A percentile compares a stretch with the other conserved stretches of the same genome.
Evolutionary conservation across 1,284 basidiomycete genomes (phyloP).

Genomic region (Ustilago tritici): DNA sequence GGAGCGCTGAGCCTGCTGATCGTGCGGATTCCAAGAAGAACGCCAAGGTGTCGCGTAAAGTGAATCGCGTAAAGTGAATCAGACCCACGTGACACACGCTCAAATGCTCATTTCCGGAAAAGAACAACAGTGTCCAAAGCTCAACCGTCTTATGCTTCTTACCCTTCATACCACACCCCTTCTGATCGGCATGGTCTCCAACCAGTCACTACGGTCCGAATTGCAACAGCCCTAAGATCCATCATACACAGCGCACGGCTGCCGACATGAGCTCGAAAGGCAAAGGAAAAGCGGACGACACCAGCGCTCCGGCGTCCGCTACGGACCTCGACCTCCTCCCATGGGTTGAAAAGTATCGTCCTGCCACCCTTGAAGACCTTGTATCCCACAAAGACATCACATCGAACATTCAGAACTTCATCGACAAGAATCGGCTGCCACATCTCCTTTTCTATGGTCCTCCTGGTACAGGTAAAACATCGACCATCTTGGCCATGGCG

Average conservation of each 20-base stretch:
- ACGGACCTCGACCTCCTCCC: conserved; percentile 43
- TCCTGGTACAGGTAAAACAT: conserved; percentile 96
- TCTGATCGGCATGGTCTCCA: neutral
- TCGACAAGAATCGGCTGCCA: conserved; percentile 91
- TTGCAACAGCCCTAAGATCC: too few relatives aligned
- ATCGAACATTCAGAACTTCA: conserved; percentile 77
- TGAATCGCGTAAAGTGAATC: conserved; percentile 39
- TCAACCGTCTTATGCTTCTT: conserved; percentile 8
- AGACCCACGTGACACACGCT: conserved; percentile 6
- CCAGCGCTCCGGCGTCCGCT: conserved; percentile 12
- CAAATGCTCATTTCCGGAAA: conserved; percentile 5
- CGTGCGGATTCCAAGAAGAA: neutral
- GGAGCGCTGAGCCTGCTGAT: neutral
- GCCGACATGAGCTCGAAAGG: conserved; percentile 37
- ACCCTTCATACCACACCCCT: neutral
- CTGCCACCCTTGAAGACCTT: conserved; percentile 64
- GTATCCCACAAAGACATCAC: conserved; percentile 69
- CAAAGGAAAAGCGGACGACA: conserved; percentile 46
- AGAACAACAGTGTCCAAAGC: conserved; percentile 36
- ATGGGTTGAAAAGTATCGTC: conserved; percentile 69
- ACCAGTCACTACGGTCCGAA: too few relatives aligned
- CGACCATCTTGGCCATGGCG: conserved; percentile 96
- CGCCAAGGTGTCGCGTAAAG: conserved; percentile 37
- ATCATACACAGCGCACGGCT: neutral
- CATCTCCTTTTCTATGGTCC: conserved; percentile 98